Evolutionary conservation across 495 filamentous ascomycete genomes (phyloP), one percentile per base, ranked within the genome.

Genomic region (Pseudevernia furfuracea): DNA sequence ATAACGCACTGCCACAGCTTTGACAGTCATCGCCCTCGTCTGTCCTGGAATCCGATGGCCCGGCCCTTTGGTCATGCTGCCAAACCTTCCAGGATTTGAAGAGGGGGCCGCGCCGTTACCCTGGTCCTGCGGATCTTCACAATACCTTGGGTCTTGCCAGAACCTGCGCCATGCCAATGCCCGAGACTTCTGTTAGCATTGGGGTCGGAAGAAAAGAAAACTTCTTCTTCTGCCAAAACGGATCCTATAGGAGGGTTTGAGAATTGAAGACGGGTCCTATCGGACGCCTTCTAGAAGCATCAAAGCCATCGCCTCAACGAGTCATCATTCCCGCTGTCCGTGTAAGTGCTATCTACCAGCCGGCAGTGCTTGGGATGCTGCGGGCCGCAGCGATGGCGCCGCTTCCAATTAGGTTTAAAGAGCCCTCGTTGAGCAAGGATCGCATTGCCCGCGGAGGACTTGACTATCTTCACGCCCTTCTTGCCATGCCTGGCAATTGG

Each of bases 331-430:
- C 14, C 36, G 28, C 52, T 55, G 17, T 30, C 30, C 52, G 52
- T 34, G 3, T n/a, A 21, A 34, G 49, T 8, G 28, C 1, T 30
- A 9, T 55, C 14, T 17, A 55, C 17, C 28, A 34, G 30, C 30
- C 52, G 52, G 30, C 52, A 55, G 52, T 55, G 52, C 52, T 55
- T 30, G 28, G 15, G 10, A 36, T 55, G 52, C 52, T 55, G 52
- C 52, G 52, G 52, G 52, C 52, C 52, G 52, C 52, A 55, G 52
- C 52, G 52, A 34, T 34, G 52, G 52, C 52, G 30, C 30, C 52
- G 52, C 28, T 34, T 14, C 30, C 52, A 34, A 55, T 17, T 23
- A 55, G 14, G 21, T 55, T 21, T 34, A 55, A 21, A 55, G 52
- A 55, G 30, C 30, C 15, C 30, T 55, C 28, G 34, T 21, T 34